phyloP scores from a whole-genome alignment of 441 rosid species.

The Heliophila coronopifolia region DNA sequence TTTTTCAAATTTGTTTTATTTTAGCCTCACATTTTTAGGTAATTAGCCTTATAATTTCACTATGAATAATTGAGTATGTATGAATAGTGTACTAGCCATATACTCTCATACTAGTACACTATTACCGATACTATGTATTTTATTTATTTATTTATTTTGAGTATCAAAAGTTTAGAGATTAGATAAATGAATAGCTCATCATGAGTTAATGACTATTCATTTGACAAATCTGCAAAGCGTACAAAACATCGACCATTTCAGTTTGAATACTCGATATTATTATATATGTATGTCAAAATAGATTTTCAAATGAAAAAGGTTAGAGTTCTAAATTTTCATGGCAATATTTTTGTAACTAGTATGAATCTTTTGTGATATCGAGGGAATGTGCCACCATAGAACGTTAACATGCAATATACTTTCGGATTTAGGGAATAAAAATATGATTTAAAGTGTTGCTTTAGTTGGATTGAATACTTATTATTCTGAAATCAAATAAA shows the following conservation, averaged over 20 bases:
- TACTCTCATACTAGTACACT: background rate
- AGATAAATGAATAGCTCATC: conserved; percentile 12
- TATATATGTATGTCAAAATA: background rate
- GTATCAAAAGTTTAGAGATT: background rate
- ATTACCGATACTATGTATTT: background rate
- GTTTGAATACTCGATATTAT: too few relatives aligned
- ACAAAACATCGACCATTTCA: background rate
- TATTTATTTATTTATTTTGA: background rate
- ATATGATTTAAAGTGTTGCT: too few relatives aligned
- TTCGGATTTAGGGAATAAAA: too few relatives aligned
- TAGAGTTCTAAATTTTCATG: background rate
- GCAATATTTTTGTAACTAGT: background rate
- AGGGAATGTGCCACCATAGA: background rate
- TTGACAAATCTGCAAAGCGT: conserved; percentile 2
- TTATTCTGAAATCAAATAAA: too few relatives aligned
- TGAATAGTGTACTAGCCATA: too few relatives aligned
- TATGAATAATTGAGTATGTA: background rate
- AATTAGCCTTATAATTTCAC: too few relatives aligned
- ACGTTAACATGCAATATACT: background rate
- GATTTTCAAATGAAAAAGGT: background rate
- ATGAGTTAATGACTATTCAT: conserved; percentile 12
- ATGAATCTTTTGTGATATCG: background rate
- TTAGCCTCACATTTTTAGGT: too few relatives aligned
- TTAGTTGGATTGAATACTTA: too few relatives aligned
- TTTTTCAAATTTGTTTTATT: too few relatives aligned